These are phyloP conservation scores for Maudiozyma pseudohumilis DNA, from an alignment of 805 yeast species.

Conservation along the genomic window DNA sequence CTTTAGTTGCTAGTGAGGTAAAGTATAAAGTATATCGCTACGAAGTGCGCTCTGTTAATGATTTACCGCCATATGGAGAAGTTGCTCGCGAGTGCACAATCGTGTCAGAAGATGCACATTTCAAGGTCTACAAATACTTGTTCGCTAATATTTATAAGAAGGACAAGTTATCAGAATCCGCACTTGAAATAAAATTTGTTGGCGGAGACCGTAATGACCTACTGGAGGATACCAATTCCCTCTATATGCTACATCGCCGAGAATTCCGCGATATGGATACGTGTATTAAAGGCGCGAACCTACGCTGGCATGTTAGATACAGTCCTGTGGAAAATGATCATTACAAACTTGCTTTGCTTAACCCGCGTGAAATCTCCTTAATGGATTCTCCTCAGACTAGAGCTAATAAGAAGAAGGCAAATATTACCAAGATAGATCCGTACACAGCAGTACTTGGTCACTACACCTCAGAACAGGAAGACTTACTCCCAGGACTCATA, in stretches of 20 bases:
- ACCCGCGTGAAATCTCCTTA: conserved; percentile 3
- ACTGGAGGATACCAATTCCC: too few species aligned
- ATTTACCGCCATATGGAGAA: conserved; percentile 9
- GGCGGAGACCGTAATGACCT: conserved; percentile 1
- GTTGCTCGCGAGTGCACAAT: too few species aligned
- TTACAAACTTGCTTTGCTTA: conserved; percentile 8
- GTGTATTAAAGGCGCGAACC: conserved; percentile 3
- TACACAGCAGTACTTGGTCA: conserved; percentile 7
- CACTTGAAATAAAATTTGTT: conserved; percentile 4
- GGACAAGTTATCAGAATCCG: neutral
- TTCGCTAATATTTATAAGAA: conserved; percentile 9
- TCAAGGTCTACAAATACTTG: conserved; percentile 8
- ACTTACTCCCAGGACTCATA: conserved; percentile 5
- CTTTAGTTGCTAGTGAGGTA: neutral
- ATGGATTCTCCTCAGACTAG: conserved; percentile 4
- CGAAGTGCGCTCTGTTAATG: conserved; percentile 3
- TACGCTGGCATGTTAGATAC: conserved; percentile 11
- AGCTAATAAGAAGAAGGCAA: conserved; percentile 3
- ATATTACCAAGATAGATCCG: neutral
- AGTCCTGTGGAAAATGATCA: conserved; percentile 6
- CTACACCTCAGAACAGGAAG: conserved; percentile 7
- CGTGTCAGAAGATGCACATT: conserved; percentile 2
- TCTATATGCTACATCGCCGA: conserved; percentile 4
- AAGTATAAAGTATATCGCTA: conserved; percentile 7
- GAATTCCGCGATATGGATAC: conserved; percentile 9